Percentiles rank a stretch among this genome's conserved stretches.
These are phyloP conservation scores for Verticillium zaregamsianum DNA, from an alignment of 2,329 filamentous ascomycete genomes.

Conservation along the genomic window DNA sequence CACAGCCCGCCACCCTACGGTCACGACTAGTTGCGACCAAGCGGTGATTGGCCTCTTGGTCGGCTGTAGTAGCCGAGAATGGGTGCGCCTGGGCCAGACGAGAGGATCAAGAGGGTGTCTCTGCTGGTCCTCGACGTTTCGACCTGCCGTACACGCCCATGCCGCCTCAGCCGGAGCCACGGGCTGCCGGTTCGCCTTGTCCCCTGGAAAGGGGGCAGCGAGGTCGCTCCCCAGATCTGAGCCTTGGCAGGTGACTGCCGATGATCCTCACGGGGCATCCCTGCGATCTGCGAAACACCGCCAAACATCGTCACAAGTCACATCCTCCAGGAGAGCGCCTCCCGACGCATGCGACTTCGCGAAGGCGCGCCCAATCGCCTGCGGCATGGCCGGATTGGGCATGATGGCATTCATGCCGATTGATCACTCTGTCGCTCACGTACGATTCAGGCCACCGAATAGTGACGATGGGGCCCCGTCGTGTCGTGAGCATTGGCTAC, in stretches of 20 bases:
- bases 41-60: background rate
- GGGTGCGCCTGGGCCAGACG: background rate
- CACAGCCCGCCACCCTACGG: background rate
- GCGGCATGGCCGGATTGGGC: too few relatives aligned
- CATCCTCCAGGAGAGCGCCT: background rate
- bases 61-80: background rate
- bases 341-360: background rate
- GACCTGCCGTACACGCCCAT: background rate
- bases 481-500: background rate
- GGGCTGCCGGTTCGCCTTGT: background rate
- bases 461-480: background rate
- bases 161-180: background rate
- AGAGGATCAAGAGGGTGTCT: background rate
- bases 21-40: background rate
- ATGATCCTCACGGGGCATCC: background rate
- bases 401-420: background rate
- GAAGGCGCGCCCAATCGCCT: background rate
- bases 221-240: background rate
- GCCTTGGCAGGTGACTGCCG: background rate
- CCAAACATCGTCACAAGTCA: background rate
- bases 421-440: too few relatives aligned
- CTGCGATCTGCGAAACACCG: background rate
- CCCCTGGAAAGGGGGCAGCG: background rate
- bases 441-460: background rate
- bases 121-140: background rate